These are phyloP conservation scores for Candolleomyces aberdarensis DNA, from an alignment of 768 basidiomycete genomes.

Conservation along the genomic window DNA sequence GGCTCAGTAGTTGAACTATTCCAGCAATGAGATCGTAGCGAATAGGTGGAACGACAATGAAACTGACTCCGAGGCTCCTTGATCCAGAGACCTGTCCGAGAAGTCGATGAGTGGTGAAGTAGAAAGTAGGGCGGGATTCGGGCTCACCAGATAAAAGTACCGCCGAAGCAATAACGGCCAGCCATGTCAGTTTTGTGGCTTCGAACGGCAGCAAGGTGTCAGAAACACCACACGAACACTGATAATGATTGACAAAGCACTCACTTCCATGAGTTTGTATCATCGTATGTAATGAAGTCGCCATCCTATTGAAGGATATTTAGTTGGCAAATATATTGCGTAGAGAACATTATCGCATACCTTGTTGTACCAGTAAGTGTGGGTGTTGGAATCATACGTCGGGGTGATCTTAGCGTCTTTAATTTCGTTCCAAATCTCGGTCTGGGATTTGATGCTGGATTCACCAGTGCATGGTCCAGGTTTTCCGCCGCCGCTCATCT, in stretches of 20 bases:
- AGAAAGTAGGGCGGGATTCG: not conserved
- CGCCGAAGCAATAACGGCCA: slow-evolving; percentile 1
- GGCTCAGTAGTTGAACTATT: not conserved
- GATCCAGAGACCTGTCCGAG: not conserved
- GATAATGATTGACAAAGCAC: not conserved
- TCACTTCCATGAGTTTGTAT: not conserved
- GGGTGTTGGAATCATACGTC: not conserved
- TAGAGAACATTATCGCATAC: not conserved
- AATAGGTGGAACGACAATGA: not conserved
- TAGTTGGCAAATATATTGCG: not conserved
- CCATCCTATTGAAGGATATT: not conserved
- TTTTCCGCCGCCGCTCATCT: slow-evolving; percentile 5
- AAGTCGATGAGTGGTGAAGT: not conserved
- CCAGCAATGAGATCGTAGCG: not conserved
- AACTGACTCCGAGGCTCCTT: not conserved
- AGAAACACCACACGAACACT: not conserved
- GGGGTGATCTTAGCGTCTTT: not conserved
- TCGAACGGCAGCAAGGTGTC: not conserved
- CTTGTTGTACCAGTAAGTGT: slow-evolving; percentile 5
- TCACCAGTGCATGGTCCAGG: slow-evolving; percentile 6
- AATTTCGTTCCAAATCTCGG: slow-evolving; percentile 1
- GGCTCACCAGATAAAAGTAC: slow-evolving; percentile 4
- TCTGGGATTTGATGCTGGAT: slow-evolving; percentile 4
- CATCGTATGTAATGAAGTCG: slow-evolving; percentile 7
- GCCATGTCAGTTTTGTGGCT: slow-evolving; percentile 4